Evolutionary conservation across 2,329 filamentous ascomycete genomes (phyloP), one percentile per base, ranked within the genome.

Genomic region (Aspergillus spinulosporus): DNA sequence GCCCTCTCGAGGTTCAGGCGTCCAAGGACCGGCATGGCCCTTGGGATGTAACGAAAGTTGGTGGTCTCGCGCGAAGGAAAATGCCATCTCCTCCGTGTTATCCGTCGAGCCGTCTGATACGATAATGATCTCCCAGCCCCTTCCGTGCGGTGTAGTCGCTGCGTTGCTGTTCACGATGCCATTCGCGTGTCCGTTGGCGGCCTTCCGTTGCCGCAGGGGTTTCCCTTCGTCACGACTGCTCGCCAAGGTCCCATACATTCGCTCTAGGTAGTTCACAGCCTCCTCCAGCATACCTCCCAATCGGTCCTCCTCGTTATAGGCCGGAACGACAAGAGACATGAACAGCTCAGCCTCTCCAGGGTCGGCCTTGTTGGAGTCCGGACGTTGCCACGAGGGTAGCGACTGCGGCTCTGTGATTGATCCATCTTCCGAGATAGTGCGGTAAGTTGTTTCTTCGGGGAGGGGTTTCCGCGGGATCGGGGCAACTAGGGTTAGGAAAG

Each of bases 31-130:
- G 3, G 72, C 72, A 52, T 72, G 67, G 8, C 63, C 72, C 58
- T 75, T 75, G 9, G 76, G 76, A 54, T 77, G 73, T 32, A 71
- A 56, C 55, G 78, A 80, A 5, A 85, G 73, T 65, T 85, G 81
- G 62, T 91, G 84, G 51, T 86, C 82, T 49, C 81, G 82, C n/a
- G 90, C 86, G 73, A 97, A 97, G 2, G 85, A 78, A 44, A 97
- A 82, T 3, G 89, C 92, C 2, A 90, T 88, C 4, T 89, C 82
- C 8, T 90, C 87, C 0, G 94, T 99, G 66, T 77, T 80, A 75
- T 99, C 94, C 26, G 79, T 86, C 63, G 89, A 95, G 9, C 93
- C 94, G 72, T 99, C 94, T 66, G 94, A 90, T 54, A 99, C 86
- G 49, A 99, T 79, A 40, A 99, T 72, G 61, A 99, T 96, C 76